These are phyloP conservation scores for Ramichloridium luteum DNA, from an alignment of 2,329 filamentous ascomycete genomes.

Conservation along the genomic window DNA sequence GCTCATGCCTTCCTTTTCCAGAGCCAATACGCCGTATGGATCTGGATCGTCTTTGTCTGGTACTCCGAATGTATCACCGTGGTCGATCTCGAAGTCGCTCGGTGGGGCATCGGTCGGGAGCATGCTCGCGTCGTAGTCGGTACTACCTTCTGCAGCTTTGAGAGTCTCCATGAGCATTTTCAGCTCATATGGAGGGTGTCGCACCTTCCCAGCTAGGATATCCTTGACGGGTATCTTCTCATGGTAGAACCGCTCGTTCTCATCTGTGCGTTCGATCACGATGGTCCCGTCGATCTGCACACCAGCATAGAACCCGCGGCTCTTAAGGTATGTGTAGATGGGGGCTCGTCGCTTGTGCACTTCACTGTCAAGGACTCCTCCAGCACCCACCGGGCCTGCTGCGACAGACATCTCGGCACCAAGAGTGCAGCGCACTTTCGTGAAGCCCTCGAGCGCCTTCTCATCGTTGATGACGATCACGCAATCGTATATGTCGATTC, in stretches of 20 bases:
- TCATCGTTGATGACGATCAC: constrained; percentile 85
- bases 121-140: constrained; percentile 56
- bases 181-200: constrained; percentile 43
- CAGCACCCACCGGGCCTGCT: constrained; percentile 65
- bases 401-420: constrained; percentile 69
- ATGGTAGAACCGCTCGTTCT: constrained; percentile 78
- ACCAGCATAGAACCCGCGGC: constrained; percentile 75
- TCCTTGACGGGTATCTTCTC: constrained; percentile 49
- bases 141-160: constrained; percentile 75
- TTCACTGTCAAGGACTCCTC: constrained; percentile 59
- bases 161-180: constrained; percentile 65
- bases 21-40: constrained; percentile 76
- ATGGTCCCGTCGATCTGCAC: constrained; percentile 80
- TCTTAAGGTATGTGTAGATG: constrained; percentile 80
- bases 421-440: constrained; percentile 63
- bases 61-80: constrained; percentile 56
- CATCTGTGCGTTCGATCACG: constrained; percentile 73
- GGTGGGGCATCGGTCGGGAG: constrained; percentile 62
- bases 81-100: constrained; percentile 53
- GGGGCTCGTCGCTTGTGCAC: constrained; percentile 57
- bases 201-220: constrained; percentile 50
- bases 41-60: constrained; percentile 74
- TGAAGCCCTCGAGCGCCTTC: constrained; percentile 72
- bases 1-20: constrained; percentile 82
- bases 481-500: constrained; percentile 92